These are phyloP conservation scores for Centaurea solstitialis DNA, from an alignment of 129 eudicot genomes.

Conservation along the genomic window DNA sequence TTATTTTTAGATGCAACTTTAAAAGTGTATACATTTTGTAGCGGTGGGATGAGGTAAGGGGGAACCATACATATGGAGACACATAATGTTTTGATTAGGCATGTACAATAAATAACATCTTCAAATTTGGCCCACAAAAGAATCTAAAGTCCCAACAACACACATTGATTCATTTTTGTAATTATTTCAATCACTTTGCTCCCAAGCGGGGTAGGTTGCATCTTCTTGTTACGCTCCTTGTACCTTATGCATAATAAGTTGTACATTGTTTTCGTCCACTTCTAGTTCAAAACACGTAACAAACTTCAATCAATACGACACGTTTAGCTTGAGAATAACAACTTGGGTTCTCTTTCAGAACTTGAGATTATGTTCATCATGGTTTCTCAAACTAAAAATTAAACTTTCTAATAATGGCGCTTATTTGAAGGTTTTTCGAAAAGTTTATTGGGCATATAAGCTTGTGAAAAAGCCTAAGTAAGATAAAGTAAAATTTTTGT, in stretches of 20 bases:
- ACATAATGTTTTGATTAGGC: slow-evolving; percentile 6
- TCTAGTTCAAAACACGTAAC: neutral
- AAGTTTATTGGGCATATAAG: neutral
- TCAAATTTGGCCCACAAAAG: slow-evolving; percentile 11
- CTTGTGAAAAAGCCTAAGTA: neutral
- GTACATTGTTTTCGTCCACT: neutral
- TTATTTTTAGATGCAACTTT: no score
- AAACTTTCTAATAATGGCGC: neutral
- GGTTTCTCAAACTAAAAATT: neutral
- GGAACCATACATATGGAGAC: neutral
- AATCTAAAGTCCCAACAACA: slow-evolving; percentile 1
- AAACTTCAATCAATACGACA: neutral
- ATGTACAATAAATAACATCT: slow-evolving; percentile 9
- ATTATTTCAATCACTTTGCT: neutral
- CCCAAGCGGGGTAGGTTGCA: slow-evolving; percentile 1
- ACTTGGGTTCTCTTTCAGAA: neutral
- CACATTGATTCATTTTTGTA: slow-evolving; percentile 13
- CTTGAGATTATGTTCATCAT: neutral
- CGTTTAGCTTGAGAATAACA: neutral
- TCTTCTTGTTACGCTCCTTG: neutral
- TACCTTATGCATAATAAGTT: neutral
- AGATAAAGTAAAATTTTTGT: neutral
- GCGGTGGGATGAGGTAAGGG: neutral
- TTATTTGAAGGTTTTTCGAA: neutral
- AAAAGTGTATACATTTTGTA: no score